These are phyloP conservation scores for Fraxinus ornus DNA, from an alignment of 305 asterid genomes.

Conservation along the genomic window DNA sequence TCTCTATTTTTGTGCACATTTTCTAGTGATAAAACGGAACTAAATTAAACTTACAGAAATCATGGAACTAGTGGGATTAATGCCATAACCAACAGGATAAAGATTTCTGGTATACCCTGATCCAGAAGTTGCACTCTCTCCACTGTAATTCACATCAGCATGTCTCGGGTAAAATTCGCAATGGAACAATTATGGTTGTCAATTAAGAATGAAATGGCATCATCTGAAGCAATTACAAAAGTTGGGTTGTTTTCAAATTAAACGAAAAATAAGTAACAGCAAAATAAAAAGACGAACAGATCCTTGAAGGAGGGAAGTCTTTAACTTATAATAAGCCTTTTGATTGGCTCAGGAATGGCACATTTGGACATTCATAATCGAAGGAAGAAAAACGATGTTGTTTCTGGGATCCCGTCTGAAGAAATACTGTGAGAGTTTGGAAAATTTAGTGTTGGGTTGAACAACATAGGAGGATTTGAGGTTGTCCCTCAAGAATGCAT, in stretches of 20 bases:
- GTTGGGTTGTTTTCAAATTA: background rate
- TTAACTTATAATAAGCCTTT: slow-evolving; percentile 12
- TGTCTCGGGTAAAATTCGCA: background rate
- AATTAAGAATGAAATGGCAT: background rate
- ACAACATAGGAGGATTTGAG: slow-evolving; percentile 43
- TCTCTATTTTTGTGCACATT: background rate
- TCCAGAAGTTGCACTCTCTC: slow-evolving; percentile 62
- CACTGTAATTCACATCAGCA: slow-evolving; percentile 56
- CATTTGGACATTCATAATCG: slow-evolving; percentile 47
- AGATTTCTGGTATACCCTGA: slow-evolving; percentile 58
- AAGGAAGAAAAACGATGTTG: background rate
- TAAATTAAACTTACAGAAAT: slow-evolving; percentile 46
- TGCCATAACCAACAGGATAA: slow-evolving; percentile 60
- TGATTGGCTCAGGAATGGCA: slow-evolving; percentile 27
- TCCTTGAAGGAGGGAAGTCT: background rate
- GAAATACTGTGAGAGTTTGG: slow-evolving; percentile 53
- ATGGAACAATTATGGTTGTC: background rate
- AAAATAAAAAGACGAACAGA: background rate
- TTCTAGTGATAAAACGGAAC: background rate
- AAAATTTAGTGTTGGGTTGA: slow-evolving; percentile 45
- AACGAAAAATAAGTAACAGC: background rate
- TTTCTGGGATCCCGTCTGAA: slow-evolving; percentile 34
- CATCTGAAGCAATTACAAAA: background rate
- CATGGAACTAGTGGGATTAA: slow-evolving; percentile 54
- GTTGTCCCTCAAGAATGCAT: slow-evolving; percentile 49